A percentile compares a stretch with the other conserved stretches of the same genome.
phyloP scores from a whole-genome alignment of 192 early-diverging fungal species.

The Phycomyces blakesleeanus region DNA sequence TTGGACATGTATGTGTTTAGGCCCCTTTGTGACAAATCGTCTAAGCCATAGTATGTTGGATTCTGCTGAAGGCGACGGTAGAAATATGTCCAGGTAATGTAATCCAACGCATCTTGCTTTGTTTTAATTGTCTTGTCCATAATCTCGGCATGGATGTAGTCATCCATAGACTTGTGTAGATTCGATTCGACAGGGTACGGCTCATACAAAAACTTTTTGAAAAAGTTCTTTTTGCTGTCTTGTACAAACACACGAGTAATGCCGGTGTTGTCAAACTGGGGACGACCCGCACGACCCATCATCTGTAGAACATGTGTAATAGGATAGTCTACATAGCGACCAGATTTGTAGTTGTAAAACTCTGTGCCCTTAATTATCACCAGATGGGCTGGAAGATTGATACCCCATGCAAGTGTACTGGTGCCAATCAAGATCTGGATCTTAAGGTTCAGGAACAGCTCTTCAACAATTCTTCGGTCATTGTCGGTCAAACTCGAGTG shows the following conservation, averaged over 20 bases:
- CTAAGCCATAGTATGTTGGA: slow-evolving; percentile 92
- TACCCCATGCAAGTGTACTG: slow-evolving; percentile 95
- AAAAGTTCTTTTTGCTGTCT: slow-evolving; percentile 97
- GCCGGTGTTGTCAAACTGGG: slow-evolving; percentile 93
- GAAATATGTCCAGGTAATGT: slow-evolving; percentile 95
- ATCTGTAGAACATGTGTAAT: slow-evolving; percentile 98
- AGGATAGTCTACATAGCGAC: slow-evolving; percentile 92
- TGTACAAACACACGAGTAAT: slow-evolving; percentile 92
- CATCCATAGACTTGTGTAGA: slow-evolving; percentile 68
- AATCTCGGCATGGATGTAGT: slow-evolving; percentile 96
- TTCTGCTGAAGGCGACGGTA: slow-evolving; percentile 90
- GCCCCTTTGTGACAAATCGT: slow-evolving; percentile 63
- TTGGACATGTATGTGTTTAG: slow-evolving; percentile 76
- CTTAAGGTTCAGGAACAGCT: slow-evolving; percentile 90
- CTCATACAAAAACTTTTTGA: slow-evolving; percentile 96
- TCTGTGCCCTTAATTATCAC: slow-evolving; percentile 98
- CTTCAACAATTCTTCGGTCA: slow-evolving; percentile 86
- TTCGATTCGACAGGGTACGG: slow-evolving; percentile 90
- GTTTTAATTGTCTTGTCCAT: slow-evolving; percentile 79
- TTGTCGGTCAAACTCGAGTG: slow-evolving; percentile 90
- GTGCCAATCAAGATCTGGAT: slow-evolving; percentile 97
- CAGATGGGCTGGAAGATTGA: slow-evolving; percentile 95
- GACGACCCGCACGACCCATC: slow-evolving; percentile 97
- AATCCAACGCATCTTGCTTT: slow-evolving; percentile 94
- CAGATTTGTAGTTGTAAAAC: slow-evolving; percentile 87